phyloP scores from a whole-genome alignment of 805 yeast species.

The Saturnispora halmiae region DNA sequence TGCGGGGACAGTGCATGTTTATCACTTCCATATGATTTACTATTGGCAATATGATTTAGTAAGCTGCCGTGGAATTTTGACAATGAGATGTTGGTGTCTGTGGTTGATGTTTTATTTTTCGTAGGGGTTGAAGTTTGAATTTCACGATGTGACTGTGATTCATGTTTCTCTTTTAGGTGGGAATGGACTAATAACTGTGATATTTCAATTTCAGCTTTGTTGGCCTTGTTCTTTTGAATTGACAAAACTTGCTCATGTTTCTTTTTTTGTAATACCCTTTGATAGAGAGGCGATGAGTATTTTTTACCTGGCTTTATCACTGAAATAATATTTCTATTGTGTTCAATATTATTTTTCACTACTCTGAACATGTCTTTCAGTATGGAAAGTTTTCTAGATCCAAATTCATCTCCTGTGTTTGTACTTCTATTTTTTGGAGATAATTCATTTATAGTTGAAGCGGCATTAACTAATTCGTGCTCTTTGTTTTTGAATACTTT shows the following conservation, averaged over 20 bases:
- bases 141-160: background rate
- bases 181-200: background rate
- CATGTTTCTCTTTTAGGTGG: background rate
- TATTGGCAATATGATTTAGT: background rate
- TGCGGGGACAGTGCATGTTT: background rate
- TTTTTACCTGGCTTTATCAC: slow-evolving; percentile 28
- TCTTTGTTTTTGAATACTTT: slow-evolving; percentile 20
- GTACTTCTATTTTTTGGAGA: slow-evolving; percentile 13
- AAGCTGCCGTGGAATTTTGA: background rate
- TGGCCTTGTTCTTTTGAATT: background rate
- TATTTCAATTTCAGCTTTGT: background rate
- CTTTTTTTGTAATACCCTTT: slow-evolving; percentile 5
- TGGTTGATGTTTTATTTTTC: background rate
- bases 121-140: background rate
- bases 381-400: slow-evolving; percentile 19
- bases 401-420: slow-evolving; percentile 16
- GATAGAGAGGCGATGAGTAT: slow-evolving; percentile 22
- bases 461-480: slow-evolving; percentile 19
- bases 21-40: background rate
- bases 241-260: background rate
- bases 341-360: slow-evolving; percentile 12
- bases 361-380: slow-evolving; percentile 22
- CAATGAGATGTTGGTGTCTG: background rate
- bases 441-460: slow-evolving; percentile 20
- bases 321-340: slow-evolving; percentile 7